Conservation (phyloP, 352 stramenopile species). For the Phytophthora nicotianae region DNA sequence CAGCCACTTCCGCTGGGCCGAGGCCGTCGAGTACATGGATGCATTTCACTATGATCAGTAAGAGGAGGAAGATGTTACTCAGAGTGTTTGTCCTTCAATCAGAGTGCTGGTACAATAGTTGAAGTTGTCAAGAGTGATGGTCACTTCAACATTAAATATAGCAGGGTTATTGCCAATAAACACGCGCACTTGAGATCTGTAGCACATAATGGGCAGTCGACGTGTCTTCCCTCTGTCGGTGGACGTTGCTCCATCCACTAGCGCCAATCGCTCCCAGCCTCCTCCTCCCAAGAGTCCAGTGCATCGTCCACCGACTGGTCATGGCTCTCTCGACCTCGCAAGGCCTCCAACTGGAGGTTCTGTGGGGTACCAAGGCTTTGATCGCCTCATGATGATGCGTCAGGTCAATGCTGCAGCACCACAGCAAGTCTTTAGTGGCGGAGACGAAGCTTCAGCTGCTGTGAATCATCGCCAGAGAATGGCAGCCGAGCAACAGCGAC, state of each 20-base stretch:
- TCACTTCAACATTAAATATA: conserved; percentile 14
- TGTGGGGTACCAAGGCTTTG: conserved; percentile 34
- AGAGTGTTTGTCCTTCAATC: conserved; percentile 8
- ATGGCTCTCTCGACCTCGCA: conserved; percentile 25
- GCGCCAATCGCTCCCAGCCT: conserved; percentile 23
- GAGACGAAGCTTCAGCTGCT: conserved; percentile 53
- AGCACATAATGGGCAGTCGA: conserved; percentile 28
- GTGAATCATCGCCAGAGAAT: conserved; percentile 72
- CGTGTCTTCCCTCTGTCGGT: conserved; percentile 54
- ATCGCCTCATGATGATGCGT: conserved; percentile 56
- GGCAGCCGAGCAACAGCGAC: conserved; percentile 50
- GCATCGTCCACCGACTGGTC: conserved; percentile 18
- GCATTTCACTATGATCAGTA: conserved; percentile 33
- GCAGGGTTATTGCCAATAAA: not conserved
- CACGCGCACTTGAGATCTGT: not conserved
- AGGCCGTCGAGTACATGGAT: conserved; percentile 38
- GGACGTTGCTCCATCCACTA: conserved; percentile 21
- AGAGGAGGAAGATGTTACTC: not conserved
- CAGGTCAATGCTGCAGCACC: conserved; percentile 54
- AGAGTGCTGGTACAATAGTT: conserved; percentile 14
- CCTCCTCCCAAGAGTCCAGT: conserved; percentile 59
- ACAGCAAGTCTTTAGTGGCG: not conserved
- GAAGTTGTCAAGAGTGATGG: conserved; percentile 17
- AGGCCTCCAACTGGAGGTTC: conserved; percentile 20
- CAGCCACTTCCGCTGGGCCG: conserved; percentile 32